phyloP scores from a whole-genome alignment of 2,329 filamentous ascomycete species.

The Botrytis medusae region DNA sequence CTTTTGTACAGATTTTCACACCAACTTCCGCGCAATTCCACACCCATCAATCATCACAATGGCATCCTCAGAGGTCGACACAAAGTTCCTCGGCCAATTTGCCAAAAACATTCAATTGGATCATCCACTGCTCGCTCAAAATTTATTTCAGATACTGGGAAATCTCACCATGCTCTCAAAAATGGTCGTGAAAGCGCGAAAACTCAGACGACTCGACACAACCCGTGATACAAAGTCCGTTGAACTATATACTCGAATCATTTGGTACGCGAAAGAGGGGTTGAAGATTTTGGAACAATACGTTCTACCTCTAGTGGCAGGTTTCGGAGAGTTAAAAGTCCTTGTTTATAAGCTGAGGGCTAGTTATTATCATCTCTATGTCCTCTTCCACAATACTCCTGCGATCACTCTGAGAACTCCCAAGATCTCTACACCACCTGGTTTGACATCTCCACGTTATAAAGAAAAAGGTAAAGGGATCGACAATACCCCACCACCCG shows the following conservation, averaged over 20 bases:
- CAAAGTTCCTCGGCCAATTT: constrained; percentile 91
- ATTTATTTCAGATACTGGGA: constrained; percentile 88
- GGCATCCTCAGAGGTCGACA: constrained; percentile 96
- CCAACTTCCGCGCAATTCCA: not conserved
- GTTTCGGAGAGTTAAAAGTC: constrained; percentile 80
- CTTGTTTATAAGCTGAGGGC: constrained; percentile 88
- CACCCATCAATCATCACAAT: constrained; percentile 50
- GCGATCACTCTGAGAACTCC: constrained; percentile 49
- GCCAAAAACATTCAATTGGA: constrained; percentile 76
- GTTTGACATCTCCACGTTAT: constrained; percentile 35
- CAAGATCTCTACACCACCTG: constrained; percentile 44
- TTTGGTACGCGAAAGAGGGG: constrained; percentile 93
- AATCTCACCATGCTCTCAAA: constrained; percentile 84
- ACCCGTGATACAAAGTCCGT: constrained; percentile 77
- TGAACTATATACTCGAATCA: constrained; percentile 83
- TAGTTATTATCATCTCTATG: constrained; percentile 95
- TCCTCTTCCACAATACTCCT: constrained; percentile 91
- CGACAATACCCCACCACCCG: constrained; percentile 29
- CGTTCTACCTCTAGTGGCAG: constrained; percentile 79
- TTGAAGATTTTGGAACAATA: constrained; percentile 84
- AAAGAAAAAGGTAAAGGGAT: constrained; percentile 39
- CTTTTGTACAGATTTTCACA: too few species aligned
- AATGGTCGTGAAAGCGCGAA: constrained; percentile 79
- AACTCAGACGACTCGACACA: constrained; percentile 77
- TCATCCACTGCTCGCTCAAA: constrained; percentile 75